Evolutionary conservation across 495 filamentous ascomycete genomes (phyloP).

Genomic region (Letharia columbiana): DNA sequence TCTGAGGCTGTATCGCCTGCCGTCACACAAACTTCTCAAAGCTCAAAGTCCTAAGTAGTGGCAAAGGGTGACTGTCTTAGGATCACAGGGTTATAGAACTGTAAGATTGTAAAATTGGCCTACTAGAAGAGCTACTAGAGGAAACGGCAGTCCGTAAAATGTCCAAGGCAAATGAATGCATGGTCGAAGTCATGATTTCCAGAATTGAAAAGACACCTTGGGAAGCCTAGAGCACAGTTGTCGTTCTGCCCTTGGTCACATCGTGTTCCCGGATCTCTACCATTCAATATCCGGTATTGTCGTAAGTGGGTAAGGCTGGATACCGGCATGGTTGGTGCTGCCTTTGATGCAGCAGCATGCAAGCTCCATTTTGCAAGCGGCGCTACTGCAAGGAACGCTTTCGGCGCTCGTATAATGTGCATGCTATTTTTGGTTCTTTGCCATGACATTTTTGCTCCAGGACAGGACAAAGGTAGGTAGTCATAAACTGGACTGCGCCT

Average conservation of each 20-base stretch:
- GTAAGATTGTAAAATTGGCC: not conserved
- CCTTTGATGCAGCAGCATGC: not conserved
- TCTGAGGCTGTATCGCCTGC: not conserved
- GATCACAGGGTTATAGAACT: too few relatives aligned
- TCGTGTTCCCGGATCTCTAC: not conserved
- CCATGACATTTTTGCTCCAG: not conserved
- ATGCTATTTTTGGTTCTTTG: slow-evolving; percentile 14
- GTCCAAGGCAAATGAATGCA: too few relatives aligned
- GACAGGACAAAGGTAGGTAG: not conserved
- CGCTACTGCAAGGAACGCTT: slow-evolving; percentile 20
- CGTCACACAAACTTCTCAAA: not conserved
- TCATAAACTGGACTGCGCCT: not conserved
- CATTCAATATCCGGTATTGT: not conserved
- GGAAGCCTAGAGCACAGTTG: too few relatives aligned
- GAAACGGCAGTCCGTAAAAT: not conserved
- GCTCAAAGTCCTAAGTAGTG: not conserved
- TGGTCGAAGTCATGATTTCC: not conserved
- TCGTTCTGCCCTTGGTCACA: not conserved
- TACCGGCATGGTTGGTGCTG: not conserved
- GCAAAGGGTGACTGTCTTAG: not conserved
- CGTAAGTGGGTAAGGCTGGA: not conserved
- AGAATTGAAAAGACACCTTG: too few relatives aligned
- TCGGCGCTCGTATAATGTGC: slow-evolving; percentile 7
- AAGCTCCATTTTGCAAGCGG: slow-evolving; percentile 11
- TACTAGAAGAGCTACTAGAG: not conserved